Evolutionary conservation across 2,329 filamentous ascomycete genomes (phyloP).

Genomic region (Aspergillus candidus): DNA sequence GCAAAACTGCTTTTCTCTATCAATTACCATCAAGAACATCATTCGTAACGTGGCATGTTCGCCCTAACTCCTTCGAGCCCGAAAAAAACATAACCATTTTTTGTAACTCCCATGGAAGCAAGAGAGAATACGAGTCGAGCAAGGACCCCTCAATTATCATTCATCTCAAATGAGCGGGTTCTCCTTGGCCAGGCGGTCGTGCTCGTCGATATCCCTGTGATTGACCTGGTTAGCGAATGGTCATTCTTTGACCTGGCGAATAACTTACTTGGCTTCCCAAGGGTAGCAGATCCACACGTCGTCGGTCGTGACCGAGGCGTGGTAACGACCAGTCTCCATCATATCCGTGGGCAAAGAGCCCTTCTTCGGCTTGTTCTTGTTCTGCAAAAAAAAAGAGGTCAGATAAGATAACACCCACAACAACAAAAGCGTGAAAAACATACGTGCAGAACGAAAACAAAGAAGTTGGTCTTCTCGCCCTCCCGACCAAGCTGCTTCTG

Average conservation of each 20-base stretch:
- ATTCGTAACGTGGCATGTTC: slow-evolving; percentile 14
- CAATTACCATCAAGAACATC: slow-evolving; percentile 13
- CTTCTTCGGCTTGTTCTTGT: slow-evolving; percentile 98
- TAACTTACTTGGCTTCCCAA: slow-evolving; percentile 75
- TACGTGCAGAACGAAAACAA: slow-evolving; percentile 91
- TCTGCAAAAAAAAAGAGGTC: slow-evolving; percentile 45
- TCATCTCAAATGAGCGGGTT: slow-evolving; percentile 26
- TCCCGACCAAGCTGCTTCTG: slow-evolving; percentile 64
- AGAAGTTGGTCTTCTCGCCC: slow-evolving; percentile 75
- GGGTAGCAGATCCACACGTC: slow-evolving; percentile 99
- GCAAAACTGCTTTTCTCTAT: slow-evolving; percentile 15
- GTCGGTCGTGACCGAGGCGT: slow-evolving; percentile 79
- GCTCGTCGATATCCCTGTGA: slow-evolving; percentile 76
- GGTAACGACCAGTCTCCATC: slow-evolving; percentile 65
- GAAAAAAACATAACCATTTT: slow-evolving; percentile 2
- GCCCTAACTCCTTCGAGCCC: slow-evolving; percentile 6
- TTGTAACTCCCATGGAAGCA: slow-evolving; percentile 3
- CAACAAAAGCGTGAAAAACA: slow-evolving; percentile 28
- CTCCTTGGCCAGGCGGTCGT: slow-evolving; percentile 63
- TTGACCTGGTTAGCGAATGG: slow-evolving; percentile 12
- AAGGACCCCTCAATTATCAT: background rate
- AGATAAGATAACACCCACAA: slow-evolving; percentile 3
- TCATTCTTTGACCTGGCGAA: background rate
- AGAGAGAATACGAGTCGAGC: background rate
- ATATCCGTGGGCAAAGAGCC: slow-evolving; percentile 74